Percentiles rank a stretch among this genome's conserved stretches.
These are phyloP conservation scores for Neophaeococcomyces mojaviensis DNA, from an alignment of 2,329 filamentous ascomycete genomes.

Conservation along the genomic window DNA sequence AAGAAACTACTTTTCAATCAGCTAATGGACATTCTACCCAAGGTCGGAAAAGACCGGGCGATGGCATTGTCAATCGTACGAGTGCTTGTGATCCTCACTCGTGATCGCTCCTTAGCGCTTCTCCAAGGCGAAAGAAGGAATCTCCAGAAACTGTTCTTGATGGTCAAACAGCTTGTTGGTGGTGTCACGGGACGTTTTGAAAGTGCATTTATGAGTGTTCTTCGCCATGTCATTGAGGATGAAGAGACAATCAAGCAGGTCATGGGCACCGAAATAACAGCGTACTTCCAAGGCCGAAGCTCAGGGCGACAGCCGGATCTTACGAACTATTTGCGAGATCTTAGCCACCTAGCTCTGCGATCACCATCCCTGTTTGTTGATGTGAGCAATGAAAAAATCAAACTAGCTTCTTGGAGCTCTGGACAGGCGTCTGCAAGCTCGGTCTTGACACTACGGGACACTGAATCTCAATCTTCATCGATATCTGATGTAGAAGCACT, in stretches of 20 bases:
- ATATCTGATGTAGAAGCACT: slow-evolving; percentile 36
- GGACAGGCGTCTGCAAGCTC: slow-evolving; percentile 11
- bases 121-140: slow-evolving; percentile 80
- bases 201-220: slow-evolving; percentile 67
- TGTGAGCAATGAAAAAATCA: slow-evolving; percentile 75
- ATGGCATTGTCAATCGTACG: slow-evolving; percentile 77
- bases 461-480: slow-evolving; percentile 41
- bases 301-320: slow-evolving; percentile 57
- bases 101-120: slow-evolving; percentile 66
- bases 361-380: slow-evolving; percentile 81
- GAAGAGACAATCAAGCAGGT: slow-evolving; percentile 83
- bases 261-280: slow-evolving; percentile 80
- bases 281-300: slow-evolving; percentile 58
- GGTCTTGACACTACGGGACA: slow-evolving; percentile 12
- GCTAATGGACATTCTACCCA: slow-evolving; percentile 75
- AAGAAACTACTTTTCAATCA: slow-evolving; percentile 65
- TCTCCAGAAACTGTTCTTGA: slow-evolving; percentile 81
- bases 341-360: slow-evolving; percentile 73
- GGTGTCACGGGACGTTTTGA: slow-evolving; percentile 68
- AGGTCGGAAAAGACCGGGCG: slow-evolving; percentile 77
- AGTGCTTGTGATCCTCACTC: slow-evolving; percentile 79
- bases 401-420: slow-evolving; percentile 40
- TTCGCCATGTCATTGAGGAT: slow-evolving; percentile 91
- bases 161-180: slow-evolving; percentile 85
- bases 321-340: slow-evolving; percentile 62